phyloP scores from a whole-genome alignment of 148 eudicot genomes.

The Oxyria digyna region DNA sequence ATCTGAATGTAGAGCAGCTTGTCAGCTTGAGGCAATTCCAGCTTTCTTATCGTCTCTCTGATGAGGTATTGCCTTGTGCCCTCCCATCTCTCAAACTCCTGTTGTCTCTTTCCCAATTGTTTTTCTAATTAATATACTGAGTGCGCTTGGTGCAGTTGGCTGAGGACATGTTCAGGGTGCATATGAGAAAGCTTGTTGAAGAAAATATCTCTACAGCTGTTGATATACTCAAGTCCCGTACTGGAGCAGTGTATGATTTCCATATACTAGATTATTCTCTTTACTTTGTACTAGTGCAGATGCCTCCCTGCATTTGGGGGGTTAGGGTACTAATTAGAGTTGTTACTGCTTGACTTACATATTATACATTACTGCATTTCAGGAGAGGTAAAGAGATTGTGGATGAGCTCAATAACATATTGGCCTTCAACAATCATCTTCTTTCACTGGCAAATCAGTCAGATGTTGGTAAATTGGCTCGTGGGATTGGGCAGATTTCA shows the following conservation, averaged over 20 bases:
- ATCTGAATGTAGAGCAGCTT: slow-evolving; percentile 53
- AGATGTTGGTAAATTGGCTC: slow-evolving; percentile 66
- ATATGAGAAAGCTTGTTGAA: slow-evolving; percentile 69
- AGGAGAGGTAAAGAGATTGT: slow-evolving; percentile 47
- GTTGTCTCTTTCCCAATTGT: background rate
- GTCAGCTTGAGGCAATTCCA: slow-evolving; percentile 65
- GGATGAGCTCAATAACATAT: slow-evolving; percentile 66
- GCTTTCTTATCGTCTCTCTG: slow-evolving; percentile 60
- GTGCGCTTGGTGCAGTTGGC: slow-evolving; percentile 49
- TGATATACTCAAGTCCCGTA: slow-evolving; percentile 47
- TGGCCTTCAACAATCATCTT: slow-evolving; percentile 49
- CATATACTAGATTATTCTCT: background rate
- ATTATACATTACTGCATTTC: slow-evolving; percentile 16
- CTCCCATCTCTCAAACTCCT: background rate
- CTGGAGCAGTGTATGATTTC: slow-evolving; percentile 48
- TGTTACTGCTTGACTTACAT: background rate
- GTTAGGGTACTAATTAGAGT: background rate
- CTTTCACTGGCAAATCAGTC: slow-evolving; percentile 60
- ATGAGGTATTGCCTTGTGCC: slow-evolving; percentile 42
- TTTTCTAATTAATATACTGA: background rate
- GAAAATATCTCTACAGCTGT: slow-evolving; percentile 61
- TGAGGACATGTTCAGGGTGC: slow-evolving; percentile 67
- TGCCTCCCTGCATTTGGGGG: background rate
- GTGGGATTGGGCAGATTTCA: slow-evolving; percentile 73
- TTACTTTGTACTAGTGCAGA: background rate